Percentiles rank a stretch among this genome's conserved stretches.
phyloP scores from a whole-genome alignment of 1,284 basidiomycete genomes.

The Cerioporus squamosus region DNA sequence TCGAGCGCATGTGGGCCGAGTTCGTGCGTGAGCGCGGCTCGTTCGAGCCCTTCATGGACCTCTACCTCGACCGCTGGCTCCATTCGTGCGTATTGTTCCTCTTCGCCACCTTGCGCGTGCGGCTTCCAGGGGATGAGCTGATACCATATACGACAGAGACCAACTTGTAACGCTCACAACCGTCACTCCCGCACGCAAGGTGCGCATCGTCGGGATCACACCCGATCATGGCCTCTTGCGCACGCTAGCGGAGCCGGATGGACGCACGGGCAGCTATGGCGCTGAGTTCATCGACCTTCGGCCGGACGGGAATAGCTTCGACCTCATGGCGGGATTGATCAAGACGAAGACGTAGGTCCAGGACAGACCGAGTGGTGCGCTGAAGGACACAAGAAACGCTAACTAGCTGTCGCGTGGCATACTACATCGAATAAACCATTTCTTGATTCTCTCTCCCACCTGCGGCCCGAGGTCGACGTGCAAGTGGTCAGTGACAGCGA shows the following conservation, averaged over 20 bases:
- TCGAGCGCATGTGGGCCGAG: conserved; percentile 78
- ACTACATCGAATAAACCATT: too few relatives aligned
- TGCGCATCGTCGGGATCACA: conserved; percentile 88
- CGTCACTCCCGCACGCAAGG: conserved; percentile 66
- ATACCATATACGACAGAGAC: conserved; percentile 57
- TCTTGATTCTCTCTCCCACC: too few relatives aligned
- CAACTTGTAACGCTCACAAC: conserved; percentile 86
- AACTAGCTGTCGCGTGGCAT: too few relatives aligned
- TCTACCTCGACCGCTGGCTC: conserved; percentile 84
- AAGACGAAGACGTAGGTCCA: conserved; percentile 50
- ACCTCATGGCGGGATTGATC: conserved; percentile 92
- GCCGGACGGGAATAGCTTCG: conserved; percentile 97
- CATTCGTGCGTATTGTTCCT: conserved; percentile 72
- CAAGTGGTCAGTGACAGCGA: too few relatives aligned
- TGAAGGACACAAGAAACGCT: too few relatives aligned
- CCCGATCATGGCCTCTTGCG: conserved; percentile 86
- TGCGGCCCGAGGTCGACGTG: too few relatives aligned
- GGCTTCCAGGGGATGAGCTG: neutral
- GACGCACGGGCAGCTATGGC: conserved; percentile 31
- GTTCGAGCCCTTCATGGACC: conserved; percentile 79
- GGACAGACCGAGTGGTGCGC: too few relatives aligned
- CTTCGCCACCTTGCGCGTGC: too few relatives aligned
- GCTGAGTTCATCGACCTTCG: conserved; percentile 69
- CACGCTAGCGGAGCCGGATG: conserved; percentile 65
- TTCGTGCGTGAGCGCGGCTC: conserved; percentile 71